These are phyloP conservation scores for Xerocomus potaroensis DNA, from an alignment of 768 basidiomycete species.

Conservation along the genomic window DNA sequence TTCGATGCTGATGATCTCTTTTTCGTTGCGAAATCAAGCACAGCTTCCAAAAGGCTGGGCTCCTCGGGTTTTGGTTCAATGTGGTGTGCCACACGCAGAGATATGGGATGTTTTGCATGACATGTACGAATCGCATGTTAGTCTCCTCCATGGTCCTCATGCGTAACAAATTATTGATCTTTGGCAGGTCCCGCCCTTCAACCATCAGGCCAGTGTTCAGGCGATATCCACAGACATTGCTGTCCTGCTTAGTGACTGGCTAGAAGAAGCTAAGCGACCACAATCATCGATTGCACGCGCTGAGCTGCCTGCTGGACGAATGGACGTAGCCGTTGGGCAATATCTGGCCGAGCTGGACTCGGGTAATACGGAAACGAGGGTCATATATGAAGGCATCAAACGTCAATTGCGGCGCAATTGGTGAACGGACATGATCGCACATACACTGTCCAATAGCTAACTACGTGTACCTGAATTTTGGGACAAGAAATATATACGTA, in stretches of 20 bases:
- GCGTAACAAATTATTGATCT: constrained; percentile 1
- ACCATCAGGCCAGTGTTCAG: constrained; percentile 74
- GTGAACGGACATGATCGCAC: constrained; percentile 35
- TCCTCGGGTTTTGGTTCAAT: constrained; percentile 71
- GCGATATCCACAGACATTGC: constrained; percentile 80
- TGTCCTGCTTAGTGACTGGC: constrained; percentile 74
- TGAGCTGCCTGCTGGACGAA: constrained; percentile 74
- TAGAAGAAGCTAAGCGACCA: constrained; percentile 70
- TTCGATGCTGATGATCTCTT: constrained; percentile 69
- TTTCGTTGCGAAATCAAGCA: constrained; percentile 57
- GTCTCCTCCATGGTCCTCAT: constrained; percentile 14
- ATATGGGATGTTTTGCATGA: constrained; percentile 84
- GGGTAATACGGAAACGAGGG: constrained; percentile 56
- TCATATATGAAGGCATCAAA: constrained; percentile 64
- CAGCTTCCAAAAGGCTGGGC: constrained; percentile 77
- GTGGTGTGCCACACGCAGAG: constrained; percentile 73
- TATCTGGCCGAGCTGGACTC: constrained; percentile 70
- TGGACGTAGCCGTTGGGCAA: constrained; percentile 69
- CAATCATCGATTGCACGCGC: constrained; percentile 57
- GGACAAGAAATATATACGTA: constrained; percentile 6
- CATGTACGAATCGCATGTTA: constrained; percentile 85
- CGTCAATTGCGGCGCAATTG: constrained; percentile 69
- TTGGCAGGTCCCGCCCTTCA: constrained; percentile 74
- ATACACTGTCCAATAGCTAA: constrained; percentile 8
- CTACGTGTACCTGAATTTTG: constrained; percentile 15